Percentiles rank a stretch among this genome's conserved stretches.
Evolutionary conservation across 768 basidiomycete genomes (phyloP).

Genomic region (Russula sp.): DNA sequence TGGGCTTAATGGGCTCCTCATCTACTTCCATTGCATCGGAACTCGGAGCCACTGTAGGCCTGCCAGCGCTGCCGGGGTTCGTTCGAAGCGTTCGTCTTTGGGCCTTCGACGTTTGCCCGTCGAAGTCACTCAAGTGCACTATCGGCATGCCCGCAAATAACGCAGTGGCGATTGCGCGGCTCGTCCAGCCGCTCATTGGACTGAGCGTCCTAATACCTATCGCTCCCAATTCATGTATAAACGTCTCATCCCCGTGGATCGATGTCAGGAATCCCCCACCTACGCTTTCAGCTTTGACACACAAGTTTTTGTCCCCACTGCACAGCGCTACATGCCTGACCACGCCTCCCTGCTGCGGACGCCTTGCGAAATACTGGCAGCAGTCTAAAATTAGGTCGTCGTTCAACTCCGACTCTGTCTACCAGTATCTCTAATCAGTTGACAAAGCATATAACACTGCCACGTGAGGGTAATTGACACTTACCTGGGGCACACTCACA

Average conservation of each 20-base stretch:
- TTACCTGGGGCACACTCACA: slow-evolving; percentile 36
- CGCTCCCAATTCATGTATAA: neutral
- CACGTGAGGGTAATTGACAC: slow-evolving; percentile 20
- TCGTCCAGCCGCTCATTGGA: slow-evolving; percentile 31
- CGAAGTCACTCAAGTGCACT: slow-evolving; percentile 37
- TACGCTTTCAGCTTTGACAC: slow-evolving; percentile 42
- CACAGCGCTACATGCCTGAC: slow-evolving; percentile 45
- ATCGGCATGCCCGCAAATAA: slow-evolving; percentile 37
- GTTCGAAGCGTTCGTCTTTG: slow-evolving; percentile 25
- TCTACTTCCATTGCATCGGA: slow-evolving; percentile 54
- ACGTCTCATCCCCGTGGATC: neutral
- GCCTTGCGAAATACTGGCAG: slow-evolving; percentile 50
- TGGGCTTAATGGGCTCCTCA: slow-evolving; percentile 39
- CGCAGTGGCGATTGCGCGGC: slow-evolving; percentile 45
- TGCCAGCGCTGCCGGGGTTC: slow-evolving; percentile 14
- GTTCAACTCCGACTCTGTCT: slow-evolving; percentile 38
- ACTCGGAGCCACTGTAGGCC: slow-evolving; percentile 23
- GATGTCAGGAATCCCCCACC: slow-evolving; percentile 11
- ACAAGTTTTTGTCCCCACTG: slow-evolving; percentile 65
- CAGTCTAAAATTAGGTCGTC: slow-evolving; percentile 75
- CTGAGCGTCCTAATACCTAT: slow-evolving; percentile 20
- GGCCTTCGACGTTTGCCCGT: slow-evolving; percentile 21
- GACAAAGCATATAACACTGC: neutral
- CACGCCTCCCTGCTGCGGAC: slow-evolving; percentile 30
- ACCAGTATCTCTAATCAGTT: neutral